Base-by-base conservation (phyloP, 2,329 filamentous ascomycete species). In the Ophiostoma populinum region DNA sequence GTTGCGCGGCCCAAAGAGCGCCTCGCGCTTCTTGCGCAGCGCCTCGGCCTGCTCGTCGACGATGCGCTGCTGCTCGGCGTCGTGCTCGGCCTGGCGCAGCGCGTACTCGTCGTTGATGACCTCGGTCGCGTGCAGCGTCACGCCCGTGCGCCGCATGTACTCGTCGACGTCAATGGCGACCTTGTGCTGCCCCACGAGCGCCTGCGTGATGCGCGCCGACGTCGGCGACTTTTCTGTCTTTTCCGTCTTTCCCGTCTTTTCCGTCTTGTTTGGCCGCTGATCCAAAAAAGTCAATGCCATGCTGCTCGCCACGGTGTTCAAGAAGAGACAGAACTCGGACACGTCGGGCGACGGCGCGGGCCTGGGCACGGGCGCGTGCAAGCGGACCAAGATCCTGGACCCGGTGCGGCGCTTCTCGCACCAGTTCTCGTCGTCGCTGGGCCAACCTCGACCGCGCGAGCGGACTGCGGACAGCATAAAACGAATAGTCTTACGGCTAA, bases 181-280 rank as follows among this genome's bases (percentile, higher is more conserved):
- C 20, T 62, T 62, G 55, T 72, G 68, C 45, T 66, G 59, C 37
- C 70, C 70, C 24, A 66, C 67, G 37, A 90, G 59, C 5, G 71
- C 71, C 24, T 63, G 62, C 41, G 71, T 72, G 45, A 92, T 64
- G 42, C 69, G 65, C n/a, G n/a, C n/a, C n/a, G n/a, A n/a, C n/a
- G n/a, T n/a, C n/a, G n/a, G n/a, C n/a, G n/a, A n/a, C n/a, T n/a
- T n/a, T n/a, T n/a, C n/a, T n/a, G n/a, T n/a, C n/a, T n/a, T n/a
- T n/a, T n/a, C n/a, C n/a, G n/a, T n/a, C n/a, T n/a, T n/a, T n/a
- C n/a, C n/a, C n/a, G n/a, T n/a, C n/a, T n/a, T n/a, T n/a, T n/a
- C n/a, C n/a, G n/a, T n/a, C n/a, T n/a, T n/a, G n/a, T n/a, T n/a
- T n/a, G n/a, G n/a, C n/a, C n/a, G n/a, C n/a, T n/a, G n/a, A n/a